Conservation (phyloP, 371 early-diverging fungal species). For the Parasitella parasitica region DNA sequence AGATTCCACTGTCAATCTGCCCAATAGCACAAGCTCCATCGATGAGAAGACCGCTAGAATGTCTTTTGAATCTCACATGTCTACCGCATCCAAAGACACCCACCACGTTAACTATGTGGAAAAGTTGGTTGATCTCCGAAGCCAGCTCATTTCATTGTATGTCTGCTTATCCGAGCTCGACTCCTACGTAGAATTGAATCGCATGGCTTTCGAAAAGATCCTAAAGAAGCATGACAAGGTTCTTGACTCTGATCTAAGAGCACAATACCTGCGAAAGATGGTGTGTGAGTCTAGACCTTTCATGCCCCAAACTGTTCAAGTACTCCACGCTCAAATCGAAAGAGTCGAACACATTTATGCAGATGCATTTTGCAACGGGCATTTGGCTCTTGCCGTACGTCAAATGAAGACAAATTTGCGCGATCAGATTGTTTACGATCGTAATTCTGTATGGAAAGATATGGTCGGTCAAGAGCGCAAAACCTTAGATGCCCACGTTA, state of each 20-base stretch:
- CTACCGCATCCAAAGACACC: constrained; percentile 14
- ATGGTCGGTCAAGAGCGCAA: constrained; percentile 75
- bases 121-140: constrained; percentile 30
- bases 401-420: constrained; percentile 69
- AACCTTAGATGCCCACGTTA: constrained; percentile 50
- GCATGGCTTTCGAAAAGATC: constrained; percentile 93
- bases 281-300: constrained; percentile 64
- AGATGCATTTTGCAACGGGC: constrained; percentile 56
- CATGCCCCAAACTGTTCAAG: constrained; percentile 49
- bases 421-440: constrained; percentile 74
- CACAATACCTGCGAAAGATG: constrained; percentile 59
- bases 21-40: not conserved
- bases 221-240: constrained; percentile 98
- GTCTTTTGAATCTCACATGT: constrained; percentile 30
- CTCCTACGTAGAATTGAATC: constrained; percentile 88
- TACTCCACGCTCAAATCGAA: constrained; percentile 52
- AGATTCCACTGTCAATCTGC: constrained; percentile 19
- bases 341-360: constrained; percentile 67
- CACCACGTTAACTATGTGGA: constrained; percentile 20
- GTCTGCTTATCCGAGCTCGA: constrained; percentile 82
- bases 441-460: constrained; percentile 83
- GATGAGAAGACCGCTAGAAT: constrained; percentile 4
- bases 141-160: constrained; percentile 64
- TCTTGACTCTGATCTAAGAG: constrained; percentile 47
- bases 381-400: constrained; percentile 51